These are phyloP conservation scores for Chrysanthemum seticuspe DNA, from an alignment of 129 eudicot species.

Conservation along the genomic window DNA sequence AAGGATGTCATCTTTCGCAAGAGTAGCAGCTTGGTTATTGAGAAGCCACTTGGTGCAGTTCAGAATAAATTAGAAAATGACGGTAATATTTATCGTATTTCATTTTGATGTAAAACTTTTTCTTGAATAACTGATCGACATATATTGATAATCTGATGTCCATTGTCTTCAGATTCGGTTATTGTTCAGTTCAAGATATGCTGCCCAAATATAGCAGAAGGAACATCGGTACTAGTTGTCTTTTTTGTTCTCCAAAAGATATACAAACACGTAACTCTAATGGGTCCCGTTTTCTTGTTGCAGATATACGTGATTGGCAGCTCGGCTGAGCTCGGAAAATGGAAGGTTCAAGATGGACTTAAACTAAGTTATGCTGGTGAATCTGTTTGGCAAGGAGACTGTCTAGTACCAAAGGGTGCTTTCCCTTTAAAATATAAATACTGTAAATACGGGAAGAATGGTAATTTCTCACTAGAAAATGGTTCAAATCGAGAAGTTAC, in stretches of 20 bases:
- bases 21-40: slow-evolving; percentile 48
- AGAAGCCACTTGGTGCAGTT: slow-evolving; percentile 48
- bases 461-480: slow-evolving; percentile 55
- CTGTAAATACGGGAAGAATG: slow-evolving; percentile 58
- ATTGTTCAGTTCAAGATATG: slow-evolving; percentile 79
- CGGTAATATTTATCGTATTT: slow-evolving; percentile 37
- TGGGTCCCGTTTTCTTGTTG: slow-evolving; percentile 25
- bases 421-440: slow-evolving; percentile 93
- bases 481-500: slow-evolving; percentile 78
- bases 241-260: slow-evolving; percentile 17
- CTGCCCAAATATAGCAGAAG: slow-evolving; percentile 82
- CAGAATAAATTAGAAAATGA: slow-evolving; percentile 50
- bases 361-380: slow-evolving; percentile 82
- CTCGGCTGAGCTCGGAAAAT: slow-evolving; percentile 62
- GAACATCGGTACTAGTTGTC: slow-evolving; percentile 60
- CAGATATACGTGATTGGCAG: slow-evolving; percentile 90
- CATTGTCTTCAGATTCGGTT: slow-evolving; percentile 61
- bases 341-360: slow-evolving; percentile 82
- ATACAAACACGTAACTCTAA: background rate
- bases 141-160: slow-evolving; percentile 6
- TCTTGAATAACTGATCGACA: background rate
- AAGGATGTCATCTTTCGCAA: slow-evolving; percentile 82
- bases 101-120: background rate
- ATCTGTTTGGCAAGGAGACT: slow-evolving; percentile 81
- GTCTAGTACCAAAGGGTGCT: slow-evolving; percentile 58